Evolutionary conservation across 495 filamentous ascomycete genomes (phyloP), one percentile per base, ranked within the genome.

Genomic region (Aspergillus coremiiformis): DNA sequence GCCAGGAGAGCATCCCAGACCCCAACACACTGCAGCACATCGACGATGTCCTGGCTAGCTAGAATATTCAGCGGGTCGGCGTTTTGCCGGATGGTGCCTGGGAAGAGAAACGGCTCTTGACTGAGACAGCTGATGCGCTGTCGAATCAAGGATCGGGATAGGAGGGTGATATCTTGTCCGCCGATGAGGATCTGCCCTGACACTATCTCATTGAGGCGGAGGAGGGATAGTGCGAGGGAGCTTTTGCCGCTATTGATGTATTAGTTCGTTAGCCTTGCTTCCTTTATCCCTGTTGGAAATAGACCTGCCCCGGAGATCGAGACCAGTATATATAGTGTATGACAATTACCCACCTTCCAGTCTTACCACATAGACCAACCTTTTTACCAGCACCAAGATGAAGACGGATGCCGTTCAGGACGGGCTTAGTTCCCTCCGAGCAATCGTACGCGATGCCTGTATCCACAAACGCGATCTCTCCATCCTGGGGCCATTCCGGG

Each of bases 391-490:
- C 64, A 4, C 55, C 47, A 42, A 84, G 71, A 9, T 58, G 54
- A 1, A 82, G 56, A 14, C 64, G 69, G 15, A 82, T 56, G 33
- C 70, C 54, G n/a, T 67, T 53, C 11, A 82, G 60, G 12, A 72
- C 65, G 2, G 56, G 56, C 15, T 61, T 51, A 15, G 65, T 89
- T 85, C 49, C 74, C 59, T 44, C 87, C 73, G 58, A 89, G 90
- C 19, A 27, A 17, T 44, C 85, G 70, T 9, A 91, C 87, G 49
- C 79, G 79, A 69, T 95, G 90, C 35, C 39, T 9, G 53, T 57
- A 48, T 82, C 75, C 48, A 83, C 77, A 59, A 95, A 95, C 53
- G 85, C 77, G 17, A 95, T 86, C 3, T 79, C 75, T 9, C 91
- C 91, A 50, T 84, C 66, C 45, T 78, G 80, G 5, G 89, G 90